Percentiles rank a stretch among this genome's conserved stretches.
Conservation (phyloP, 225 moss, liverwort and hornwort species). For the Bryoerythrophyllum caledonicum region DNA sequence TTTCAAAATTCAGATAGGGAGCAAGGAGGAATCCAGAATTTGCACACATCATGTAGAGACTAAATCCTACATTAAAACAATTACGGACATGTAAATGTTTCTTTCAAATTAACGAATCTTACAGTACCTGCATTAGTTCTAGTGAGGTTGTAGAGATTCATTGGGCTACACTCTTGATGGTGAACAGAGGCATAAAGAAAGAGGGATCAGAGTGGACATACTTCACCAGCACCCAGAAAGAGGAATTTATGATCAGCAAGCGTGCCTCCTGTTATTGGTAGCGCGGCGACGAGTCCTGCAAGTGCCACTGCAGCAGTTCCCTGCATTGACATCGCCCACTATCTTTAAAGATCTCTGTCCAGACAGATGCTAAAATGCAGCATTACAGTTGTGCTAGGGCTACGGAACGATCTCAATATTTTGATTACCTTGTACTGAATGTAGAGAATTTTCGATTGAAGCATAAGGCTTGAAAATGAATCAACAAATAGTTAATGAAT, state of each 20-base stretch:
- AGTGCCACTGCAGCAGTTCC: constrained; percentile 89
- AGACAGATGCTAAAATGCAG: constrained; percentile 5
- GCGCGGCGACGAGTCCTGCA: constrained; percentile 68
- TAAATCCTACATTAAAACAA: not conserved
- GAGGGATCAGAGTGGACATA: constrained; percentile 35
- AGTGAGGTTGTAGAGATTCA: constrained; percentile 5
- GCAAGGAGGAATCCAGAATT: not conserved
- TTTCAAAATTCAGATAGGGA: not conserved
- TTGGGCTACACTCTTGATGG: constrained; percentile 11
- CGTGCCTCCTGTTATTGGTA: constrained; percentile 77
- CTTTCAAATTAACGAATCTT: not conserved
- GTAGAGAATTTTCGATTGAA: not conserved
- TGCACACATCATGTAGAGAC: constrained; percentile 13
- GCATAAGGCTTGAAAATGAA: not conserved
- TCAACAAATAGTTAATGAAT: constrained; percentile 7
- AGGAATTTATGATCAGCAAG: constrained; percentile 82
- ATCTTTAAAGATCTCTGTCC: constrained; percentile 18
- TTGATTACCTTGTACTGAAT: not conserved
- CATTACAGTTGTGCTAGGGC: not conserved
- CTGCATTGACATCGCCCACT: constrained; percentile 38
- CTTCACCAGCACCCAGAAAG: constrained; percentile 93
- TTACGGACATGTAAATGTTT: not conserved
- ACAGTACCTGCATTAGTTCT: not conserved
- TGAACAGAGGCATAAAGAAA: constrained; percentile 7
- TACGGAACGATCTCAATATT: not conserved